Evolutionary conservation across 495 filamentous ascomycete genomes (phyloP).

Genomic region (Neurospora tetraspora): DNA sequence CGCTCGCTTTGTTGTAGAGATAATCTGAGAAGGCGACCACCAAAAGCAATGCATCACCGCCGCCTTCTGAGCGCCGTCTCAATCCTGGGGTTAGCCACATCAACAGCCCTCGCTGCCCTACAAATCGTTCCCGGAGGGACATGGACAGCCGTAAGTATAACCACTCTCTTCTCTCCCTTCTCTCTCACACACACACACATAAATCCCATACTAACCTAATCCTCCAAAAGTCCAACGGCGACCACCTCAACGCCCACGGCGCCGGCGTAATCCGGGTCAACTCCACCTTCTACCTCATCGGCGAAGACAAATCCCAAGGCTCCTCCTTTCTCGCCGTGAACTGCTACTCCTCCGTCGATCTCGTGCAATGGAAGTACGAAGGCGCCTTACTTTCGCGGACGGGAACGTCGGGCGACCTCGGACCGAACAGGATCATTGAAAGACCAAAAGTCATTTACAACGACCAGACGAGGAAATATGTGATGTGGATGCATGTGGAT

Average conservation of each 20-base stretch:
- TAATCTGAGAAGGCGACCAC: neutral
- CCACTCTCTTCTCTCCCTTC: neutral
- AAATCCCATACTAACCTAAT: neutral
- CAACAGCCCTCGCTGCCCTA: slow-evolving; percentile 3
- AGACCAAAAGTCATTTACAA: slow-evolving; percentile 58
- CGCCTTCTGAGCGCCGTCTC: neutral
- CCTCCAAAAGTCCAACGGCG: slow-evolving; percentile 29
- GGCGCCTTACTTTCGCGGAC: slow-evolving; percentile 43
- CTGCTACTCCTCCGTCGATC: slow-evolving; percentile 44
- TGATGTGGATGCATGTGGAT: slow-evolving; percentile 60
- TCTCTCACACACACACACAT: too few species aligned
- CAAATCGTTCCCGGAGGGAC: slow-evolving; percentile 42
- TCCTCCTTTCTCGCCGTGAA: slow-evolving; percentile 51
- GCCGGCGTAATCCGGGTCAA: slow-evolving; percentile 45
- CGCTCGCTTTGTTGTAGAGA: neutral
- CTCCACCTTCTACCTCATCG: slow-evolving; percentile 50
- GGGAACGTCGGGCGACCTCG: slow-evolving; percentile 42
- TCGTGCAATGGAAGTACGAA: slow-evolving; percentile 53
- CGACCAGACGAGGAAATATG: slow-evolving; percentile 40
- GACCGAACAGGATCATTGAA: slow-evolving; percentile 52
- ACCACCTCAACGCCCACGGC: slow-evolving; percentile 55
- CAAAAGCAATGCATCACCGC: neutral
- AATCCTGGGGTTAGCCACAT: neutral
- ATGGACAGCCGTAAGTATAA: slow-evolving; percentile 31
- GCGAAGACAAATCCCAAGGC: slow-evolving; percentile 56